Base-by-base conservation (phyloP, 164 flowering plant species). In the Aristolochia contorta region DNA sequence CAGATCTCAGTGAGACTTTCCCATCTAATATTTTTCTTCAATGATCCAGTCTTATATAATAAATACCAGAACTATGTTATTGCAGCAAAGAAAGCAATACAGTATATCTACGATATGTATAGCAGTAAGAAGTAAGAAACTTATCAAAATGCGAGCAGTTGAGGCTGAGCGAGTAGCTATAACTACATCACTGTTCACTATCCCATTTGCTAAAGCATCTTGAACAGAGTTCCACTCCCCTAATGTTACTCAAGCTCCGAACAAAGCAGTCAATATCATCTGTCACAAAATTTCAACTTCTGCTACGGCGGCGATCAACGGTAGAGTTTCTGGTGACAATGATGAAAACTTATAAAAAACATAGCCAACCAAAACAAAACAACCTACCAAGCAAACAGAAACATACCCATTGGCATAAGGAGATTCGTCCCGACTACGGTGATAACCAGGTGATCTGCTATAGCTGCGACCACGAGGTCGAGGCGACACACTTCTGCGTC, bases 331-430 rank as follows among this genome's bases (percentile, higher is more conserved):
- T 85, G 70, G 75, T n/a, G 12, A 14, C 25, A 60, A 47, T 24
- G 15, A 27, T 27, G 16, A 43, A 45, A 47, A 41, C 43, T 33
- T 27, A 23, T 59, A 27, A 18, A 15, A n/a, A 58, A 14, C 8
- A 22, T 51, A 10, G 24, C 48, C 9, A 16, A 47, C 23, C 12
- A 16, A 14, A 18, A 56, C 49, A n/a, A 14, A 12, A 30, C 54
- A 54, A 54, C 0, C 12, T 24, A 14, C 14, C 1, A 43, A 10
- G 19, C 20, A 37, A 43, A 49, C 24, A 59, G 58, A 50, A 50
- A 8, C 62, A 54, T 59, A 91, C 97, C 97, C 90, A 47, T 88
- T 88, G 22, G 85, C 80, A 78, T 83, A 84, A 24, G 96, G 82
- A 47, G 80, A 65, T 51, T 82, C 97, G 47, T 84, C 89, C n/a